These are phyloP conservation scores for Calocybe gambosa DNA, from an alignment of 1,284 basidiomycete genomes.

Conservation along the genomic window DNA sequence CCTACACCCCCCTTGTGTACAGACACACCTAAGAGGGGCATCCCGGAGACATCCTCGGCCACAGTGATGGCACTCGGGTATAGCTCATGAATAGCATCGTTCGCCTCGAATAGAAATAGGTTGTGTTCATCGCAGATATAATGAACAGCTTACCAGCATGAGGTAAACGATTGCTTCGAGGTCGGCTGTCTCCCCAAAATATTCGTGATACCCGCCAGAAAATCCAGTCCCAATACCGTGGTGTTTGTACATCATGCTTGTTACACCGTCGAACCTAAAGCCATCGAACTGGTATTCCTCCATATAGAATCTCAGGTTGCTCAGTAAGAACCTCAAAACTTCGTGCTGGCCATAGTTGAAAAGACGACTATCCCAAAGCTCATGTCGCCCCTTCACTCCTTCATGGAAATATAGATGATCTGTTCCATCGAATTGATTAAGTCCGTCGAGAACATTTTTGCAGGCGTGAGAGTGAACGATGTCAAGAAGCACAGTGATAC, in stretches of 20 bases:
- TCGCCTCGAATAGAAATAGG: conserved; percentile 58
- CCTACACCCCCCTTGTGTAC: conserved; percentile 84
- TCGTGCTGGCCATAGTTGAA: conserved; percentile 97
- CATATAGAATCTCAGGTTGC: conserved; percentile 93
- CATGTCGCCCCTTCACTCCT: conserved; percentile 84
- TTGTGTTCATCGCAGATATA: background rate
- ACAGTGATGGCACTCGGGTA: conserved; percentile 85
- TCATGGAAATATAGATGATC: conserved; percentile 98
- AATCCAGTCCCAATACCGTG: conserved; percentile 98
- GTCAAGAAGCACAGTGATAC: conserved; percentile 90
- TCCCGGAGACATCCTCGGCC: conserved; percentile 97
- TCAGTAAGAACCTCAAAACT: conserved; percentile 90
- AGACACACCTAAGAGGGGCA: conserved; percentile 89
- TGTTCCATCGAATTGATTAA: conserved; percentile 94
- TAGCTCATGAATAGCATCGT: conserved; percentile 80
- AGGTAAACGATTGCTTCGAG: conserved; percentile 90
- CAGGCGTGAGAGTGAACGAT: conserved; percentile 98
- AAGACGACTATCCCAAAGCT: conserved; percentile 93
- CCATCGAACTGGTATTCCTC: conserved; percentile 96
- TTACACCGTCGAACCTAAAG: conserved; percentile 97
- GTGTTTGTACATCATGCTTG: conserved; percentile 98
- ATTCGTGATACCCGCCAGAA: conserved; percentile 97
- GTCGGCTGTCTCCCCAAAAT: conserved; percentile 86
- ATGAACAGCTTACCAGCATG: conserved; percentile 78
- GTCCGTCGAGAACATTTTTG: conserved; percentile 94